phyloP scores from a whole-genome alignment of 164 flowering plant species.

The Nymphaea colorata region DNA sequence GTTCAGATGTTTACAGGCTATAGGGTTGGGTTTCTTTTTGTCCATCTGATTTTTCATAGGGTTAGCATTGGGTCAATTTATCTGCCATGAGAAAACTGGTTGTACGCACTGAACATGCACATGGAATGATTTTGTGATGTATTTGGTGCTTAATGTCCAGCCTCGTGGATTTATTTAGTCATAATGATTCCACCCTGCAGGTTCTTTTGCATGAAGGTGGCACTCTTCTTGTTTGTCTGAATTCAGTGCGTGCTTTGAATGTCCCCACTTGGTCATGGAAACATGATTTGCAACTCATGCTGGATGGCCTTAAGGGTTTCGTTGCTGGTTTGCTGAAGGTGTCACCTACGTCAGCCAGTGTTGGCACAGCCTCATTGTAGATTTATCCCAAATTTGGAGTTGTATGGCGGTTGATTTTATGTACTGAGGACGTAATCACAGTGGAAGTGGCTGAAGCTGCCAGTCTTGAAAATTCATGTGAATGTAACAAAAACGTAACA shows the following conservation, averaged over 20 bases:
- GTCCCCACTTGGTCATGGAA: constrained; percentile 77
- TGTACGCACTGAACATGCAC: neutral
- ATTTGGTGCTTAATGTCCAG: too few species aligned
- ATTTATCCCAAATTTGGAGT: constrained; percentile 1
- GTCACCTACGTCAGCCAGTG: constrained; percentile 19
- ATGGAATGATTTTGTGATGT: neutral
- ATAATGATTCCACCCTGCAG: constrained; percentile 20
- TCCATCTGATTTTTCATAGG: too few species aligned
- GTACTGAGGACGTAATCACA: neutral
- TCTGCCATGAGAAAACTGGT: too few species aligned
- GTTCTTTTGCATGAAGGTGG: constrained; percentile 99
- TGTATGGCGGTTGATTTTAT: neutral
- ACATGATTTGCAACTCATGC: constrained; percentile 34
- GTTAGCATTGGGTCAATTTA: too few species aligned
- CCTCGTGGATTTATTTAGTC: too few species aligned
- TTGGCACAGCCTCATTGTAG: constrained; percentile 30
- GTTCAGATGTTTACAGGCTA: too few species aligned
- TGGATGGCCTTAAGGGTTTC: constrained; percentile 19
- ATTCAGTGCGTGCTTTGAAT: constrained; percentile 72
- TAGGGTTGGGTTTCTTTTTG: too few species aligned
- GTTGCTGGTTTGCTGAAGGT: constrained; percentile 10
- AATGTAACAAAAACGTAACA: too few species aligned
- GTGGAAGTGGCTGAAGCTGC: neutral
- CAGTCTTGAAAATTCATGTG: too few species aligned
- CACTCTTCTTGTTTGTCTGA: constrained; percentile 84